Conservation (phyloP, 805 yeast genomes). For the Cyberlindnera maritima region DNA sequence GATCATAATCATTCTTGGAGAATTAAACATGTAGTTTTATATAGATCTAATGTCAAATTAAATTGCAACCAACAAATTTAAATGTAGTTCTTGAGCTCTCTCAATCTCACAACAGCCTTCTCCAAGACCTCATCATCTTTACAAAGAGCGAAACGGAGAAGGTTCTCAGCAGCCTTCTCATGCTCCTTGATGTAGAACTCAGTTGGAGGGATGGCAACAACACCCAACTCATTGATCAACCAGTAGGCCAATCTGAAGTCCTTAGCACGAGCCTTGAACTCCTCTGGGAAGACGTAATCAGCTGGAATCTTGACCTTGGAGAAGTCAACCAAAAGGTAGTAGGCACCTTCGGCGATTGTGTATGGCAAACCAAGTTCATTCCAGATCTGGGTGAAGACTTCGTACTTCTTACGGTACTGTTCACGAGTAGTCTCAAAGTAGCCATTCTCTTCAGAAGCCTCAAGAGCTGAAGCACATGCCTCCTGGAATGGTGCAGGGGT, state of each 20-base stretch:
- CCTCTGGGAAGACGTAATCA: conserved; percentile 69
- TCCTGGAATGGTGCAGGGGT: conserved; percentile 91
- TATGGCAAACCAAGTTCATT: conserved; percentile 88
- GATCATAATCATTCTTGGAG: too few species aligned
- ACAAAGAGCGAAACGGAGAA: conserved; percentile 93
- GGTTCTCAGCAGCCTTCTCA: conserved; percentile 75
- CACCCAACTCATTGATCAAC: conserved; percentile 89
- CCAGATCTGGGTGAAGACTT: conserved; percentile 70
- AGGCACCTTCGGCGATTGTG: conserved; percentile 90
- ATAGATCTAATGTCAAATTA: not conserved
- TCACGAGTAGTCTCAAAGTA: conserved; percentile 72
- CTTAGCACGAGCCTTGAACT: conserved; percentile 62
- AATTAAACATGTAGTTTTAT: not conserved
- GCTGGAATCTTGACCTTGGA: conserved; percentile 76
- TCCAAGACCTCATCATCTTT: conserved; percentile 80
- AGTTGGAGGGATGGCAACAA: conserved; percentile 97
- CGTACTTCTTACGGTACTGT: conserved; percentile 68
- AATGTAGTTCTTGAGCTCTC: conserved; percentile 65
- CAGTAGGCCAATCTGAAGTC: conserved; percentile 91
- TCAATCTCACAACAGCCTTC: conserved; percentile 77
- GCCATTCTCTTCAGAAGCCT: conserved; percentile 52
- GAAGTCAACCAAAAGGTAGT: conserved; percentile 86
- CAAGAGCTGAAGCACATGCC: conserved; percentile 80
- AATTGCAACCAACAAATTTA: conserved; percentile 4
- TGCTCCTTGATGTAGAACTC: conserved; percentile 78